A percentile compares a stretch with the other conserved stretches of the same genome.
phyloP scores from a whole-genome alignment of 1,284 basidiomycete genomes.

The Ganoderma boninense region DNA sequence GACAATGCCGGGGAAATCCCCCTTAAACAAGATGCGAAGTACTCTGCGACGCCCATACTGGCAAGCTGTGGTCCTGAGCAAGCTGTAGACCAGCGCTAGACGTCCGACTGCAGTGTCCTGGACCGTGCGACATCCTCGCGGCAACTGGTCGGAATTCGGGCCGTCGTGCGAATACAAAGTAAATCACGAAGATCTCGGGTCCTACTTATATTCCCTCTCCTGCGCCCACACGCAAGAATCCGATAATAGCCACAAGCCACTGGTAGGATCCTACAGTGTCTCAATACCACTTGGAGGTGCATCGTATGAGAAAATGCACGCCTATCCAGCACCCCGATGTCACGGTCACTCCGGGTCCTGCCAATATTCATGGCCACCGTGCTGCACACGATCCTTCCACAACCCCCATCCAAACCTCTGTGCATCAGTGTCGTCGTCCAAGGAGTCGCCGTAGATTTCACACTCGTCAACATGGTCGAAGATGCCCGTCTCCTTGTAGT shows the following conservation, averaged over 20 bases:
- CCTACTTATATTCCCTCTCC: too few relatives aligned
- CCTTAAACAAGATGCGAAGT: neutral
- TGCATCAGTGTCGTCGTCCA: too few relatives aligned
- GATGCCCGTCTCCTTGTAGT: too few relatives aligned
- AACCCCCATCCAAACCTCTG: neutral
- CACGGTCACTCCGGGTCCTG: neutral
- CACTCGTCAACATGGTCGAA: too few relatives aligned
- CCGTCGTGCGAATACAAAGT: neutral
- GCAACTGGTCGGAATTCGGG: constrained; percentile 1
- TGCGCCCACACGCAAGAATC: too few relatives aligned
- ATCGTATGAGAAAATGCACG: neutral
- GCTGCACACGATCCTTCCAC: neutral
- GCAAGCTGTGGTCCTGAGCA: neutral
- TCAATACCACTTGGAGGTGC: too few relatives aligned
- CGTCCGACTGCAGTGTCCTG: neutral
- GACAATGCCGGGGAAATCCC: neutral
- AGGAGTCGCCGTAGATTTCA: too few relatives aligned
- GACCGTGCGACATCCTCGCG: constrained; percentile 3
- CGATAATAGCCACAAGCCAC: too few relatives aligned
- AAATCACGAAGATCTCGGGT: neutral
- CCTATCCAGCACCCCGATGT: neutral
- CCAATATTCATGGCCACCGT: neutral
- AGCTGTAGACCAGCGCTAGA: neutral
- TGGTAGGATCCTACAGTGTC: too few relatives aligned
- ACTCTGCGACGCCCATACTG: neutral